Evolutionary conservation across 306 rosid genomes (phyloP).

Genomic region (Carpinus fangiana): DNA sequence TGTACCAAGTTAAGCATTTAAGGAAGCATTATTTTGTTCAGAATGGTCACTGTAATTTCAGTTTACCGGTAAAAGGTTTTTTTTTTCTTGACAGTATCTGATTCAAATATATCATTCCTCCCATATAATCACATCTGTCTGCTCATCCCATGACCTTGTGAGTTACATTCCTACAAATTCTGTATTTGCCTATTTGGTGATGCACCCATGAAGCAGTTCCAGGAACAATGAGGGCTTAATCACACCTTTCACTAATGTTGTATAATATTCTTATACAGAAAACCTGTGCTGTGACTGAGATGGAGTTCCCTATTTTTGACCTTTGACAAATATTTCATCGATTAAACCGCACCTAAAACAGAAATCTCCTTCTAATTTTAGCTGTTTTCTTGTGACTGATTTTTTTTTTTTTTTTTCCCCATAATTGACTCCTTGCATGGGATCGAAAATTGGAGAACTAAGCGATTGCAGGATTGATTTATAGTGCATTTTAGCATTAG

Average conservation of each 20-base stretch:
- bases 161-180: background rate
- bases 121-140: background rate
- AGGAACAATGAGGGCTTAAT: too few relatives aligned
- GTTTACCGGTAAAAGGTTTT: background rate
- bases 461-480: too few relatives aligned
- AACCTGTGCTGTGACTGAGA: background rate
- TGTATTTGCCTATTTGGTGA: background rate
- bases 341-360: background rate
- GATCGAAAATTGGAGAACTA: too few relatives aligned
- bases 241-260: too few relatives aligned
- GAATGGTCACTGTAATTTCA: background rate
- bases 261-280: too few relatives aligned
- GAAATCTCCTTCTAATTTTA: background rate
- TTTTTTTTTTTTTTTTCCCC: background rate
- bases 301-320: too few relatives aligned
- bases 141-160: background rate
- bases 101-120: background rate
- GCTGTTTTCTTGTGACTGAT: background rate
- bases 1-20: conserved; percentile 19
- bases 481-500: too few relatives aligned
- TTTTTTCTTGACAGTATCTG: background rate
- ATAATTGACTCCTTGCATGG: background rate
- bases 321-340: too few relatives aligned
- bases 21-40: conserved; percentile 27
- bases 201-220: background rate